Base-by-base conservation (phyloP, 2,329 filamentous ascomycete genomes). In the Fusarium burgessii region DNA sequence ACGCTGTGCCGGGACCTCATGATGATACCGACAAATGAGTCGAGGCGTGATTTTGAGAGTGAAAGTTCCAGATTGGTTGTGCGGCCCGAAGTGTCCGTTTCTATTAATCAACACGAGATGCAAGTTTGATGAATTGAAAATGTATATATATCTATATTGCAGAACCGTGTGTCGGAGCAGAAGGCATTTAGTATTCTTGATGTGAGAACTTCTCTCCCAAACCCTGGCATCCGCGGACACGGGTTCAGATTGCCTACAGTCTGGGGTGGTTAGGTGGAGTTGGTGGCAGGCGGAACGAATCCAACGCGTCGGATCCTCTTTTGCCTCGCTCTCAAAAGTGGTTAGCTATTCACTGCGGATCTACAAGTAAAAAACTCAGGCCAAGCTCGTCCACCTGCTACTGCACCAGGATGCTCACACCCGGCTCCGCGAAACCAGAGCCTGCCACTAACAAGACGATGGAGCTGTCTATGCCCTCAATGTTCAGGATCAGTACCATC, bases 391-490 rank as follows among this genome's bases (percentile, higher is more conserved):
- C 47, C 58, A 65, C 38, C 36, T 59, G 33, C 27, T 27, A 47
- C 54, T 61, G 36, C 33, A 64, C 70, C 70, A 68, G 74, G 72
- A 66, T 76, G 70, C 68, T 46, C 52, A 57, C 43, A 76, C 72
- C 75, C 73, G 75, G 74, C 76, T 77, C 74, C 75, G 73, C 75
- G 74, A 76, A 58, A 60, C 59, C 62, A 61, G 71, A 63, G 72
- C 46, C 54, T 58, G 67, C 42, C 63, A 73, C 73, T 76, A 75
- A 66, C 52, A 62, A 43, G 47, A 36, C 35, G 52, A 74, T 65
- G 60, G 71, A 76, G 66, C 66, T 73, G 73, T 68, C 65, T 59
- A 72, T 74, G 52, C 46, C 58, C 68, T 73, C 62, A 56, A 63
- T 66, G 36, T 66, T 66, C 56, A 62, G 47, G 61, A 66, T 64